A percentile compares a stretch with the other conserved stretches of the same genome.
phyloP scores from a whole-genome alignment of 1,139 yeast genomes.

The Petasospora rhodanensis region DNA sequence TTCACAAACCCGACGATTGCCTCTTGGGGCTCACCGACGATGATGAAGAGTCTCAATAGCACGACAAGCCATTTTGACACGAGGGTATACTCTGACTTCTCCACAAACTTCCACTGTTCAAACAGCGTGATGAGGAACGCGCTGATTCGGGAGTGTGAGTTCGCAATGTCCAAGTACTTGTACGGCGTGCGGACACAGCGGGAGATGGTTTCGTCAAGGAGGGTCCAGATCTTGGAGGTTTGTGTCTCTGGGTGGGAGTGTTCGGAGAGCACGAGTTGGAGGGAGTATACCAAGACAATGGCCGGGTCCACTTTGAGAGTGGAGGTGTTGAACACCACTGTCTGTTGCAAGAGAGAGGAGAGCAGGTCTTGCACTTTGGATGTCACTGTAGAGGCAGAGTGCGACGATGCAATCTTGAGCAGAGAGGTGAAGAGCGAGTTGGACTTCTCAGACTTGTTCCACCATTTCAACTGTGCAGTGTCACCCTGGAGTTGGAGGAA shows the following conservation, averaged over 20 bases:
- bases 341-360: conserved; percentile 36
- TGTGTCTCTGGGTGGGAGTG: no score
- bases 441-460: conserved; percentile 41
- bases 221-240: conserved; percentile 42
- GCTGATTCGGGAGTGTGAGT: conserved; percentile 43
- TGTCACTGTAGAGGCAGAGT: conserved; percentile 31
- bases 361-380: conserved; percentile 37
- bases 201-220: conserved; percentile 70
- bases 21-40: conserved; percentile 50
- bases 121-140: conserved; percentile 62
- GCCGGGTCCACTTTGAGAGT: conserved; percentile 41
- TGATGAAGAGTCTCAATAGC: conserved; percentile 39
- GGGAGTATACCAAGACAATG: conserved; percentile 38
- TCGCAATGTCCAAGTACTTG: conserved; percentile 70
- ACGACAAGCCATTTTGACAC: conserved; percentile 48
- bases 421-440: conserved; percentile 59
- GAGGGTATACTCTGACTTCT: conserved; percentile 27
- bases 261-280: conserved; percentile 29
- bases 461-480: conserved; percentile 54
- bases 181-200: conserved; percentile 73
- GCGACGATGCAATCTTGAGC: conserved; percentile 42
- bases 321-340: conserved; percentile 46
- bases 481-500: conserved; percentile 35
- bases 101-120: conserved; percentile 71
- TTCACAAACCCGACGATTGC: conserved; percentile 31